These are phyloP conservation scores for Suillus weaverae DNA, from an alignment of 768 basidiomycete species.

Conservation along the genomic window DNA sequence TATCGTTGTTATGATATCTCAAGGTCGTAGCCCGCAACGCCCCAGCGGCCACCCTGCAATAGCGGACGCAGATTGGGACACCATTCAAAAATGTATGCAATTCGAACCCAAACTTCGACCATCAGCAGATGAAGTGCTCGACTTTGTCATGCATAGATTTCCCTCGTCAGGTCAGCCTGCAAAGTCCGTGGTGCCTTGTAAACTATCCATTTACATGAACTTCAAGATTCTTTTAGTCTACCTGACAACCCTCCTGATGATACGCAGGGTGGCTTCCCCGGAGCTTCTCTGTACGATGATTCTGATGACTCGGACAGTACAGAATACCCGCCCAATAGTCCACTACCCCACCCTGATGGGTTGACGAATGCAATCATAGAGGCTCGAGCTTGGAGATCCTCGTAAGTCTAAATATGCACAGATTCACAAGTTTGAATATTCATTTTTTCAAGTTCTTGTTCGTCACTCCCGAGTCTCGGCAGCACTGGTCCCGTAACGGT, in stretches of 20 bases:
- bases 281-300: not conserved
- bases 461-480: no score
- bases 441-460: no score
- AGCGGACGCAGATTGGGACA: not conserved
- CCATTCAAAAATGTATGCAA: not conserved
- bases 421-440: no score
- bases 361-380: no score
- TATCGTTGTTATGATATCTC: not conserved
- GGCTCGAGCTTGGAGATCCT: no score
- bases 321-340: not conserved
- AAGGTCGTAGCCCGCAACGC: not conserved
- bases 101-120: not conserved
- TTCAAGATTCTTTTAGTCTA: not conserved
- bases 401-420: no score
- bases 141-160: not conserved
- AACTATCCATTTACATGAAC: not conserved
- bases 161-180: not conserved
- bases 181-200: not conserved
- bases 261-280: not conserved
- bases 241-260: not conserved
- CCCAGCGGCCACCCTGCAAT: not conserved
- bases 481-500: no score
- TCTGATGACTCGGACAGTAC: not conserved
- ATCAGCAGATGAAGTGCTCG: not conserved
- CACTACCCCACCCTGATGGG: not conserved